A percentile compares a stretch with the other conserved stretches of the same genome.
phyloP scores from a whole-genome alignment of 2,329 filamentous ascomycete species.

The Beauveria brongniartii region DNA sequence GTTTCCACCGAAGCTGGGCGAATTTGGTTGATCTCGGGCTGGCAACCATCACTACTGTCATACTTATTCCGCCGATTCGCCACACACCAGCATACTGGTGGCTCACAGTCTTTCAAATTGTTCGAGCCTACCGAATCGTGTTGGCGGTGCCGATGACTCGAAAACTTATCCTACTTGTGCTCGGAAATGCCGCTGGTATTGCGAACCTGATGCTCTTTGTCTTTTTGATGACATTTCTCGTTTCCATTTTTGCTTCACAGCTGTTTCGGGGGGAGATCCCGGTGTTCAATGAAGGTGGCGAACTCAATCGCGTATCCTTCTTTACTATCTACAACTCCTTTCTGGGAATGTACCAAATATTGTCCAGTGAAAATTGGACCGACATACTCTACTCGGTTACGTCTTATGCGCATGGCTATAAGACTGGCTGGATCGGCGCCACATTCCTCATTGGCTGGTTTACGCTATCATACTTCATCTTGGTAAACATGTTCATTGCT shows the following conservation, averaged over 20 bases:
- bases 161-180: conserved; percentile 76
- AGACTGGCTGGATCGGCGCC: conserved; percentile 88
- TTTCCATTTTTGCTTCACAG: conserved; percentile 87
- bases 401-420: conserved; percentile 50
- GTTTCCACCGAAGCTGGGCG: conserved; percentile 63
- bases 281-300: conserved; percentile 48
- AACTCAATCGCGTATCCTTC: conserved; percentile 66
- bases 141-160: conserved; percentile 80
- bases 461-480: conserved; percentile 87
- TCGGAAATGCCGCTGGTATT: conserved; percentile 88
- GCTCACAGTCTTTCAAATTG: conserved; percentile 86
- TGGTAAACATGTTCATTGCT: conserved; percentile 99
- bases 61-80: conserved; percentile 75
- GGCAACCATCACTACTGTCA: conserved; percentile 73
- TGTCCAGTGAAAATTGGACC: conserved; percentile 97
- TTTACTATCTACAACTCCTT: conserved; percentile 92
- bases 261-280: conserved; percentile 85
- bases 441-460: conserved; percentile 93
- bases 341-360: conserved; percentile 92
- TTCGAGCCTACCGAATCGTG: conserved; percentile 87
- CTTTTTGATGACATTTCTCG: conserved; percentile 88
- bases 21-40: conserved; percentile 78
- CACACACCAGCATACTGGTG: conserved; percentile 72
- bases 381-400: conserved; percentile 76
- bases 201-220: conserved; percentile 93